phyloP scores from a whole-genome alignment of 225 moss, liverwort and hornwort genomes.

The Marchantia paleacea region DNA sequence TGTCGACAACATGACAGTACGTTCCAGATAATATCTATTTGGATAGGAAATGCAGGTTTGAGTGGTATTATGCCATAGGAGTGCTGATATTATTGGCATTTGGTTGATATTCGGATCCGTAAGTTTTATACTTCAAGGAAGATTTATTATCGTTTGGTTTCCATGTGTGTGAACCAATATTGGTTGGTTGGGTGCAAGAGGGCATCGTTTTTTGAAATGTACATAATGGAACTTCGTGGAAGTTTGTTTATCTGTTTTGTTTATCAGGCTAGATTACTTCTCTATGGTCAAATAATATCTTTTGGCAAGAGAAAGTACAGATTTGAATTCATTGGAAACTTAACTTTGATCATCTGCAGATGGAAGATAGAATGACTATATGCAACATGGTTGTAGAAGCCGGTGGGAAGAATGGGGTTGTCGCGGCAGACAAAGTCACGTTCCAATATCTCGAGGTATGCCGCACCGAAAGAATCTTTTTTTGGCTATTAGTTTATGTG shows the following conservation, averaged over 20 bases:
- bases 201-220: neutral
- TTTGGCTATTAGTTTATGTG: neutral
- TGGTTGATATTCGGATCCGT: neutral
- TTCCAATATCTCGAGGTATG: conserved; percentile 75
- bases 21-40: neutral
- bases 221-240: neutral
- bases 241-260: too few relatives aligned
- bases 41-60: neutral
- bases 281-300: too few relatives aligned
- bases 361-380: conserved; percentile 98
- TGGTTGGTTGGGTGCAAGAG: neutral
- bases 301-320: neutral
- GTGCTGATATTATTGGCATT: neutral
- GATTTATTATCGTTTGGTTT: neutral
- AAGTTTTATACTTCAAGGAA: neutral
- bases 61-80: too few relatives aligned
- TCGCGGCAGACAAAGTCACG: conserved; percentile 89
- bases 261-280: neutral
- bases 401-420: conserved; percentile 92
- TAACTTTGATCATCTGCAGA: conserved; percentile 42
- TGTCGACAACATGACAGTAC: conserved; percentile 86
- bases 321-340: neutral
- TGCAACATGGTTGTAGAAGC: conserved; percentile 99
- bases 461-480: neutral
- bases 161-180: neutral